Percentiles rank a stretch among this genome's conserved stretches.
These are phyloP conservation scores for Rosa lucieae DNA, from an alignment of 306 rosid species.

Conservation along the genomic window DNA sequence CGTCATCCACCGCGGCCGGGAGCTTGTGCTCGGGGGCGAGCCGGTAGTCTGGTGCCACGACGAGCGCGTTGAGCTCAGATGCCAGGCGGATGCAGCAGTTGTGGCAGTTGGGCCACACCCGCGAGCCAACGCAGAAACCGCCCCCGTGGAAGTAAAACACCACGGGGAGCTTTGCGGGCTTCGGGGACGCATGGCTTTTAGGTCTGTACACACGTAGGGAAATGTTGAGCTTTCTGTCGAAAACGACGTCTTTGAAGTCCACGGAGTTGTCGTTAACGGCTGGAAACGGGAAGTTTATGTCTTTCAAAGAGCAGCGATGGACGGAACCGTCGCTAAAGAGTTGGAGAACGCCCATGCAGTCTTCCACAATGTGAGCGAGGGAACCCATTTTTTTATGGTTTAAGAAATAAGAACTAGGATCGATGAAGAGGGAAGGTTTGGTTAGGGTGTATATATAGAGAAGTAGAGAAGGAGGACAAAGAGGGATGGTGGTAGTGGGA, in stretches of 20 bases:
- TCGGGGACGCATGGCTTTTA: background rate
- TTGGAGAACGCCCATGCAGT: slow-evolving; percentile 88
- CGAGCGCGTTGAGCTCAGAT: slow-evolving; percentile 41
- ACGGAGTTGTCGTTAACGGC: slow-evolving; percentile 47
- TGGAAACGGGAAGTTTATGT: slow-evolving; percentile 41
- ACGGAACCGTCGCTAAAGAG: slow-evolving; percentile 81
- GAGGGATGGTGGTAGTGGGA: background rate
- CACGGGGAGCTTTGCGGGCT: slow-evolving; percentile 37
- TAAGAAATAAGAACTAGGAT: background rate
- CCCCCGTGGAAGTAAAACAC: slow-evolving; percentile 78
- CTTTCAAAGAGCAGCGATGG: slow-evolving; percentile 39
- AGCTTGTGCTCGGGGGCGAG: slow-evolving; percentile 81
- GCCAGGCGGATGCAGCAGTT: slow-evolving; percentile 74
- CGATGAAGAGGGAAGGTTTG: background rate
- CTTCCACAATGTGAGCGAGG: slow-evolving; percentile 69
- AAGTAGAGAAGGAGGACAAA: background rate
- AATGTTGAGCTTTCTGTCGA: slow-evolving; percentile 46
- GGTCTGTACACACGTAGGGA: slow-evolving; percentile 75
- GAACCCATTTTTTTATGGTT: slow-evolving; percentile 57
- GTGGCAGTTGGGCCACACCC: slow-evolving; percentile 76
- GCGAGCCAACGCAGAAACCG: slow-evolving; percentile 88
- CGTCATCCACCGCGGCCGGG: slow-evolving; percentile 80
- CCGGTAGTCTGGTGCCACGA: slow-evolving; percentile 69
- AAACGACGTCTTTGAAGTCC: slow-evolving; percentile 51
- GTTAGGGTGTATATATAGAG: slow-evolving; percentile 15